These are phyloP conservation scores for Ichthyophthirius multifiliis DNA, from an alignment of 169 alveolate species.

Conservation along the genomic window DNA sequence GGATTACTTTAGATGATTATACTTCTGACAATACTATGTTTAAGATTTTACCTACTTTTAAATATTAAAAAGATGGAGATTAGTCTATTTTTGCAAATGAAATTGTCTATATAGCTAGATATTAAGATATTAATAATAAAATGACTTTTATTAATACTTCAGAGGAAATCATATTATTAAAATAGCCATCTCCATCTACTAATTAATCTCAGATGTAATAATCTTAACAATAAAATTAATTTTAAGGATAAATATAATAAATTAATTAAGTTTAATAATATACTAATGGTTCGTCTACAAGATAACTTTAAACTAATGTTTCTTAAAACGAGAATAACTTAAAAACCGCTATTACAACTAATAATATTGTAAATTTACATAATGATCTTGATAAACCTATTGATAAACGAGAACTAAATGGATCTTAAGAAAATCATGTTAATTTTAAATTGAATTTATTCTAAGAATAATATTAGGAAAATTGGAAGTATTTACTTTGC, in stretches of 20 bases:
- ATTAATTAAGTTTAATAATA: no score
- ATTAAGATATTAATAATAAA: not conserved
- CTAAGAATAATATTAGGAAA: conserved; percentile 11
- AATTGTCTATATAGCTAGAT: conserved; percentile 30
- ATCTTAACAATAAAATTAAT: no score
- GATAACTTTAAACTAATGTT: not conserved
- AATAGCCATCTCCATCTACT: not conserved
- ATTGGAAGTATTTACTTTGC: not conserved
- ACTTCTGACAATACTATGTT: conserved; percentile 11
- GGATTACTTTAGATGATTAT: not conserved
- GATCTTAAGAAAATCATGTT: conserved; percentile 12
- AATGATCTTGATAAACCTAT: not conserved
- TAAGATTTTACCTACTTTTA: conserved; percentile 19
- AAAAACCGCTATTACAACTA: no score
- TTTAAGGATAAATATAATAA: no score
- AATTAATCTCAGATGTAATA: not conserved
- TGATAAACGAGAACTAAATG: conserved; percentile 17
- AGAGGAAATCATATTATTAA: not conserved
- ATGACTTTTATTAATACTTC: conserved; percentile 28
- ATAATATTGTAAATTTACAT: no score
- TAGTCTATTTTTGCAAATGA: conserved; percentile 37
- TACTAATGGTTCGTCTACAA: not conserved
- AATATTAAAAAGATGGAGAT: conserved; percentile 35
- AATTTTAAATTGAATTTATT: conserved; percentile 26
- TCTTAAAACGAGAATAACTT: no score